Evolutionary conservation across 148 eudicot species (phyloP).

Genomic region (Rhododendron mucronatum): DNA sequence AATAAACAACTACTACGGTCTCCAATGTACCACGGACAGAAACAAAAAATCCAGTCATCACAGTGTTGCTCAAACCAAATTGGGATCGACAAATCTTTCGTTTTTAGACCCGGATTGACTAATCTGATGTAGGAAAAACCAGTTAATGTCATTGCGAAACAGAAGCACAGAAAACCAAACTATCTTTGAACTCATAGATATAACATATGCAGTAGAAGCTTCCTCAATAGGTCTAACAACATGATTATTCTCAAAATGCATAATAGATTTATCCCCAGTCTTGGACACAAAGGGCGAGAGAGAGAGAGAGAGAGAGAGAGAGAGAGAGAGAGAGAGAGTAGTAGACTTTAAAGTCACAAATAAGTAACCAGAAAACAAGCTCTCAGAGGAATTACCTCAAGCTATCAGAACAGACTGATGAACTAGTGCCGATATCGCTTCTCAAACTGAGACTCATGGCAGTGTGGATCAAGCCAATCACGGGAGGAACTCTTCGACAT

Average conservation of each 20-base stretch:
- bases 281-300: not conserved
- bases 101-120: not conserved
- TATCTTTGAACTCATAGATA: not conserved
- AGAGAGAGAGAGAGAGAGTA: not conserved
- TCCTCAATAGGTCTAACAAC: not conserved
- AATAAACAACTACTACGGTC: not conserved
- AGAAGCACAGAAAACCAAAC: not conserved
- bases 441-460: conserved; percentile 79
- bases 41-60: not conserved
- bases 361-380: not conserved
- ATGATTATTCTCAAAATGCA: conserved; percentile 11
- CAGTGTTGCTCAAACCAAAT: not conserved
- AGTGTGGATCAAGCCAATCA: conserved; percentile 97
- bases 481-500: conserved; percentile 50
- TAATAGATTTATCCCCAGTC: not conserved
- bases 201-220: not conserved
- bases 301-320: not conserved
- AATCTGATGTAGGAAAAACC: not conserved
- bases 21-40: not conserved
- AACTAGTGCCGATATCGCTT: conserved; percentile 33
- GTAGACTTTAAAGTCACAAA: not conserved
- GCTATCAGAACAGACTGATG: not conserved
- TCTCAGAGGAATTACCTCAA: not conserved
- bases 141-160: not conserved
- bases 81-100: not conserved